Base-by-base conservation (phyloP, 306 rosid species). In the Oxytropis ochrocephala region DNA sequence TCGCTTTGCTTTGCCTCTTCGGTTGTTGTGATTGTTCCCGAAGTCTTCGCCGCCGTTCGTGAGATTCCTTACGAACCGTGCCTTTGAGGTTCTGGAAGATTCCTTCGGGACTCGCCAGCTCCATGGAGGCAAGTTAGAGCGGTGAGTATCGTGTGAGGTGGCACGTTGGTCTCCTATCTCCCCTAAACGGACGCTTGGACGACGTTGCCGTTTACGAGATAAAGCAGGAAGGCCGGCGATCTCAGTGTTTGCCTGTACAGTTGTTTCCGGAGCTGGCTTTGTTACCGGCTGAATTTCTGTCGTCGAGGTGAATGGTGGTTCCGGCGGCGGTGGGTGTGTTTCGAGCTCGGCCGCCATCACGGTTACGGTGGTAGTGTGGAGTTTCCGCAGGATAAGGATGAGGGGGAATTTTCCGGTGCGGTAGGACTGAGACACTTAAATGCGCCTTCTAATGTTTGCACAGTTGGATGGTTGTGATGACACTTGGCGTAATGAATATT, bases 141-240 rank as follows among this genome's bases (percentile, higher is more conserved):
- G 82, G 44, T 91, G 89, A 32, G 67, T 12, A 4, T 85, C 87
- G 32, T 74, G 64, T 3, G 72, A 35, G 48, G 82, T 69, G 47
- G 82, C 38, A 46, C 74, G 88, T 55, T 75, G 91, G 30, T 84
- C 88, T 12, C 91, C 96, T 78, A 89, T 86, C 79, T 89, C 91
- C 11, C 91, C 96, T 19, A 89, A 61, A 3, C 96, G 88, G 41
- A 89, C 96, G 75, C 91, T 89, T 7, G 91, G 91, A 14, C 96
- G 85, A 17, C 96, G 89, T 33, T 86, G 96, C 13, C 91, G 85
- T 54, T 89, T 83, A 2, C 80, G 80, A 73, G 87, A 85, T 57
- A 73, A 11, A 3, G 67, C 39, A 19, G 78, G 42, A 13, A 71
- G 83, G 8, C 41, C 78, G 1, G 76, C 32, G 11, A 67, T 78